phyloP scores from a whole-genome alignment of 1,284 basidiomycete species.

The Puccinia novopanici region DNA sequence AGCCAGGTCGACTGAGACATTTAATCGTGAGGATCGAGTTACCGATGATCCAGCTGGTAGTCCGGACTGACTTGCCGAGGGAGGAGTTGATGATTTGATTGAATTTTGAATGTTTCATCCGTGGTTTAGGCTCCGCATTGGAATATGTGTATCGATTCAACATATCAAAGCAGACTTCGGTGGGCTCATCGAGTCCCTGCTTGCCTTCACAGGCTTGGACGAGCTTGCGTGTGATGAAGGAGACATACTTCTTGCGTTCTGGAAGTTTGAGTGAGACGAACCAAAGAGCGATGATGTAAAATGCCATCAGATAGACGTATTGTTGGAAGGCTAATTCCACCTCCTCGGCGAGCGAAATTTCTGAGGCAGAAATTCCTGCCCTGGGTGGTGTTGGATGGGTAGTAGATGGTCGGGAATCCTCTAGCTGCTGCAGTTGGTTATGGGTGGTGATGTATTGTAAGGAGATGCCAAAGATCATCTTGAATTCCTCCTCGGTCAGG shows the following conservation, averaged over 20 bases:
- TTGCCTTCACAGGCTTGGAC: slow-evolving; percentile 82
- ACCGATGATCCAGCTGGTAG: slow-evolving; percentile 85
- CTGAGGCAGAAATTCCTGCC: slow-evolving; percentile 56
- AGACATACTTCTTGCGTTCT: slow-evolving; percentile 78
- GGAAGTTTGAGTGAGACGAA: slow-evolving; percentile 85
- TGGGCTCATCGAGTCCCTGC: slow-evolving; percentile 77
- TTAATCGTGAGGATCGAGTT: slow-evolving; percentile 83
- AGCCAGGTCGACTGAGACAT: slow-evolving; percentile 73
- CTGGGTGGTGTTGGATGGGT: slow-evolving; percentile 16
- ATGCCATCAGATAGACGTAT: slow-evolving; percentile 60
- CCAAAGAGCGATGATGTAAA: slow-evolving; percentile 78
- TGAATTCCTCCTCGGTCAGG: slow-evolving; percentile 89
- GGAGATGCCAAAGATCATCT: slow-evolving; percentile 91
- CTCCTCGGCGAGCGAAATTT: slow-evolving; percentile 22
- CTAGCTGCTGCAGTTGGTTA: slow-evolving; percentile 62
- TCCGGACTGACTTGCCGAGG: slow-evolving; percentile 60
- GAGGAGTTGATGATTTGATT: slow-evolving; percentile 60
- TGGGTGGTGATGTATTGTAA: slow-evolving; percentile 92
- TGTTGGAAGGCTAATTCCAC: slow-evolving; percentile 55
- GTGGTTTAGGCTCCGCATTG: slow-evolving; percentile 86
- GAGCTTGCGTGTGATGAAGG: slow-evolving; percentile 83
- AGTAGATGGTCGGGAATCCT: slow-evolving; percentile 48
- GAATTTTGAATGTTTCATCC: slow-evolving; percentile 71
- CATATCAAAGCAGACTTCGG: slow-evolving; percentile 98
- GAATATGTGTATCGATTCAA: slow-evolving; percentile 91